These are phyloP conservation scores for Posidonia oceanica DNA, from an alignment of 116 monocot genomes.

Conservation along the genomic window DNA sequence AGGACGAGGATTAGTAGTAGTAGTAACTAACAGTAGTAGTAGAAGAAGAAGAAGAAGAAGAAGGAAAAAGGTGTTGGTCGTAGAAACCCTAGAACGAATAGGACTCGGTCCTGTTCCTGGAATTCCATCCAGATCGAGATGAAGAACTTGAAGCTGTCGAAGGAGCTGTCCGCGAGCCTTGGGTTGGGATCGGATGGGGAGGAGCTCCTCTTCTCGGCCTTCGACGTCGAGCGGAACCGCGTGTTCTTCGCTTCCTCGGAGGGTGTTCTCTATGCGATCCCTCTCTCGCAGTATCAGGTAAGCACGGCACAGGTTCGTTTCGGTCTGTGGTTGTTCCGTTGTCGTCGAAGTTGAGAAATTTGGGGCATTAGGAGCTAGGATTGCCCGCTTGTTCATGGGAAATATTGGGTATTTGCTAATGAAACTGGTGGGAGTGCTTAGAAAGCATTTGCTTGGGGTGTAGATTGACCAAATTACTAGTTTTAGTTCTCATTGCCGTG, in stretches of 20 bases:
- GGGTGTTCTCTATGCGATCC: slow-evolving; percentile 44
- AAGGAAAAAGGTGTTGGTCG: not conserved
- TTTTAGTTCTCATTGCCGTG: too few relatives aligned
- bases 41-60: not conserved
- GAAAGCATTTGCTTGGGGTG: too few relatives aligned
- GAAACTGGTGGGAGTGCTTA: too few relatives aligned
- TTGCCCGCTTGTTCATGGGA: too few relatives aligned
- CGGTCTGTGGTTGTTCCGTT: not conserved
- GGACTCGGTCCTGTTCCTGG: too few relatives aligned
- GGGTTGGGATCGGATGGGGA: slow-evolving; percentile 31
- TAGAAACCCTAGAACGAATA: slow-evolving; percentile 5
- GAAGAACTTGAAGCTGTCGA: slow-evolving; percentile 74
- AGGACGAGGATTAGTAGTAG: too few relatives aligned
- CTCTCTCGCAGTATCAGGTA: slow-evolving; percentile 39
- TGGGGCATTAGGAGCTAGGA: not conserved
- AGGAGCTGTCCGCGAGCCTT: slow-evolving; percentile 30
- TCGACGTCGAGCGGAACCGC: slow-evolving; percentile 75
- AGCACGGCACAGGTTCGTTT: not conserved
- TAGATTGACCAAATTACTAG: too few relatives aligned
- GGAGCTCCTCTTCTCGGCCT: slow-evolving; percentile 58
- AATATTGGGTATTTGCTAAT: too few relatives aligned
- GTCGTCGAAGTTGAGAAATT: not conserved
- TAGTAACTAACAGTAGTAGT: too few relatives aligned
- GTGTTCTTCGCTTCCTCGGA: slow-evolving; percentile 83
- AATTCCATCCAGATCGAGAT: slow-evolving; percentile 12